Evolutionary conservation across 306 rosid species (phyloP).

Genomic region (Sicyos baderoa): DNA sequence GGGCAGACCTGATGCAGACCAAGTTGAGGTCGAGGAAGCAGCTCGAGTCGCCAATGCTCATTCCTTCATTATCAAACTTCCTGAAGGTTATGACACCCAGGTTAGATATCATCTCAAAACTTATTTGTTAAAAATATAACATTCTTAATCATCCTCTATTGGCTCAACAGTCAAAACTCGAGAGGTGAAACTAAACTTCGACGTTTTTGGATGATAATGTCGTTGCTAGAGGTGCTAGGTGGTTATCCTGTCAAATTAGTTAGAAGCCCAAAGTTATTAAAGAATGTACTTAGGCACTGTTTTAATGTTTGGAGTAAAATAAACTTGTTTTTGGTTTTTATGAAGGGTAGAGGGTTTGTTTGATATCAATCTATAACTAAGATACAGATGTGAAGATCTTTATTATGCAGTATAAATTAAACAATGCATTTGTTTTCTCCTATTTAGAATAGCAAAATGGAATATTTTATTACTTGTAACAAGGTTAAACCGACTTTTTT

Average conservation of each 20-base stretch:
- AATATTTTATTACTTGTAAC: slow-evolving; percentile 43
- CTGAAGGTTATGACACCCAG: slow-evolving; percentile 90
- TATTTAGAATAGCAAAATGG: slow-evolving; percentile 14
- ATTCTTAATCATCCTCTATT: too few species aligned
- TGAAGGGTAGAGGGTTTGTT: background rate
- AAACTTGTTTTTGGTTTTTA: background rate
- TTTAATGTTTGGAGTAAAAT: background rate
- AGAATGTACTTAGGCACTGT: background rate
- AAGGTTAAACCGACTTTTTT: slow-evolving; percentile 27
- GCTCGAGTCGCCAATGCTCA: slow-evolving; percentile 97
- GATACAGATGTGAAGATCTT: background rate
- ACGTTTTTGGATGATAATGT: background rate
- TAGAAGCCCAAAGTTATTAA: background rate
- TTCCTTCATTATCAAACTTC: slow-evolving; percentile 86
- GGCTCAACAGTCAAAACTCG: background rate
- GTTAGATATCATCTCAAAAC: slow-evolving; percentile 33
- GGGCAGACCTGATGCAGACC: slow-evolving; percentile 90
- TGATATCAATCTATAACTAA: background rate
- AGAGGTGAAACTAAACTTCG: background rate
- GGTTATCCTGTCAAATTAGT: background rate
- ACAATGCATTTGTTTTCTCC: slow-evolving; percentile 15
- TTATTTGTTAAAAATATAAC: background rate
- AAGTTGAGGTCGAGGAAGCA: slow-evolving; percentile 91
- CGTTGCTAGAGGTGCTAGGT: background rate
- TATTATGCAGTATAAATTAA: too few species aligned